Percentiles rank a stretch among this genome's conserved stretches.
phyloP scores from a whole-genome alignment of 1,284 basidiomycete species.

The Irpex sp. region DNA sequence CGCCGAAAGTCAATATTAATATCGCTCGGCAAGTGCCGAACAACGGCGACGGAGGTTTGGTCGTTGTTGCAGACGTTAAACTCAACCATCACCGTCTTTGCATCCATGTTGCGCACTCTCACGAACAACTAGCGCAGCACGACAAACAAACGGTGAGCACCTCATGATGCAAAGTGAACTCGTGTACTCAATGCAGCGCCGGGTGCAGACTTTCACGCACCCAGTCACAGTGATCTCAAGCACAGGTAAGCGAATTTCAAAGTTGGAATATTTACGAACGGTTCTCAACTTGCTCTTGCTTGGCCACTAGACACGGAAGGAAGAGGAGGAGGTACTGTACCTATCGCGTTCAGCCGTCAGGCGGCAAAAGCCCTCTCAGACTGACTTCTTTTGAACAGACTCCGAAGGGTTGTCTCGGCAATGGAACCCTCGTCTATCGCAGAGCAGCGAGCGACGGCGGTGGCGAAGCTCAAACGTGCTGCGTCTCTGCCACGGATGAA shows the following conservation, averaged over 20 bases:
- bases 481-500: slow-evolving; percentile 87
- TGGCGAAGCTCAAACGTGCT: slow-evolving; percentile 85
- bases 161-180: slow-evolving; percentile 3
- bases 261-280: background rate
- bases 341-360: background rate
- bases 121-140: background rate
- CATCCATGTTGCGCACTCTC: background rate
- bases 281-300: background rate
- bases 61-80: background rate
- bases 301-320: slow-evolving; percentile 1
- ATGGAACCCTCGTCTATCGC: slow-evolving; percentile 47
- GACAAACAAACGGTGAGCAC: background rate
- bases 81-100: background rate
- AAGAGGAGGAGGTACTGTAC: slow-evolving; percentile 11
- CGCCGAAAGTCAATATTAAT: background rate
- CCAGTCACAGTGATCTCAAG: slow-evolving; percentile 1
- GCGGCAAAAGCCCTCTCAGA: background rate
- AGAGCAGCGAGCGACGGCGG: slow-evolving; percentile 76
- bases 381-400: slow-evolving; percentile 17
- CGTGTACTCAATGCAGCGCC: slow-evolving; percentile 4
- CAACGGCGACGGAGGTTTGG: background rate
- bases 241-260: background rate
- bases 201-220: slow-evolving; percentile 6
- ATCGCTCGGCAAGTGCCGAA: background rate
- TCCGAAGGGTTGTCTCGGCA: slow-evolving; percentile 24